These are phyloP conservation scores for Plasmodium coatneyi DNA, from an alignment of 169 alveolate species.

Conservation along the genomic window DNA sequence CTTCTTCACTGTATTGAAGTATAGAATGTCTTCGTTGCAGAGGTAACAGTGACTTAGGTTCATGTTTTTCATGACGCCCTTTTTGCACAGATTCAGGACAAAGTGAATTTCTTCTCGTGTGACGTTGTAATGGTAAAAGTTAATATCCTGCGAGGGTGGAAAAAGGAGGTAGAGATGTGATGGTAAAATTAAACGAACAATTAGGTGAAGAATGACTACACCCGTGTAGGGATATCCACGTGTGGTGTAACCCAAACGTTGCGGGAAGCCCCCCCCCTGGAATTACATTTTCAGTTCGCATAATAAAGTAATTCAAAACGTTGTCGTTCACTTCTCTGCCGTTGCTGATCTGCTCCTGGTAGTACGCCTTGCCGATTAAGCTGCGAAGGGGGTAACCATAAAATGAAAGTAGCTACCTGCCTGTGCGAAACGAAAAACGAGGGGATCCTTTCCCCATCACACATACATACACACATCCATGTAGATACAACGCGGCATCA, in stretches of 20 bases:
- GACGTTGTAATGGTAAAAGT: conserved; percentile 48
- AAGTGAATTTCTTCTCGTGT: conserved; percentile 45
- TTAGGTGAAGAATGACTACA: not conserved
- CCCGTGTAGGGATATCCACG: not conserved
- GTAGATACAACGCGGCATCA: not conserved
- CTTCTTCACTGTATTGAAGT: conserved; percentile 39
- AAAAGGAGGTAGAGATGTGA: not conserved
- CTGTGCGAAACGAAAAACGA: not conserved
- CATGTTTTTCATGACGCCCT: conserved; percentile 15
- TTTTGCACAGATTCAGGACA: conserved; percentile 30
- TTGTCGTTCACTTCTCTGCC: conserved; percentile 37
- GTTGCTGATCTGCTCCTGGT: conserved; percentile 13
- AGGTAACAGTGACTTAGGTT: conserved; percentile 56
- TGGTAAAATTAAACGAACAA: not conserved
- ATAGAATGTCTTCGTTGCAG: conserved; percentile 40
- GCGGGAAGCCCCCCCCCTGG: not conserved
- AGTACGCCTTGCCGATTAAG: conserved; percentile 22
- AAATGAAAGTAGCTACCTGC: not conserved
- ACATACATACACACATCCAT: not conserved
- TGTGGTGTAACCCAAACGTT: not conserved
- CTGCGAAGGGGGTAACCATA: not conserved
- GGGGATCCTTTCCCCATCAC: not conserved
- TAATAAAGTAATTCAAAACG: conserved; percentile 38
- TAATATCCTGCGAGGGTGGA: conserved; percentile 31
- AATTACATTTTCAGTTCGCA: conserved; percentile 39